These are phyloP conservation scores for Agrostemma githago DNA, from an alignment of 148 eudicot genomes.

Conservation along the genomic window DNA sequence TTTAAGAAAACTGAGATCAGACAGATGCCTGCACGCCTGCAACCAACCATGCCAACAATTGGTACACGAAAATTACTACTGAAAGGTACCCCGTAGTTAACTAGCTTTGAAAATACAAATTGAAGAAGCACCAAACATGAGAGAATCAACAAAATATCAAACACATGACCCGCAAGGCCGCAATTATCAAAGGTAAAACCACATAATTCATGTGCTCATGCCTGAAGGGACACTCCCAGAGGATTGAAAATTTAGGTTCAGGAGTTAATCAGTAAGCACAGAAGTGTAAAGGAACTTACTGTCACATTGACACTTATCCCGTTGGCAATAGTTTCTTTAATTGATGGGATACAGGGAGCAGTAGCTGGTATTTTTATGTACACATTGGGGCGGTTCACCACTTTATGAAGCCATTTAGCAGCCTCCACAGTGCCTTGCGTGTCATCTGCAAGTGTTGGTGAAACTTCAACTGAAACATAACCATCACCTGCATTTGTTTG, in stretches of 20 bases:
- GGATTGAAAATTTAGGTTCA: not conserved
- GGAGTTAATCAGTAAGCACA: not conserved
- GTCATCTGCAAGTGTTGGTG: slow-evolving; percentile 94
- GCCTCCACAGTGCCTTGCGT: slow-evolving; percentile 89
- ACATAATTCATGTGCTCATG: not conserved
- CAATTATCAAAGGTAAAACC: not conserved
- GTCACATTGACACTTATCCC: slow-evolving; percentile 98
- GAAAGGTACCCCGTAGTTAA: not conserved
- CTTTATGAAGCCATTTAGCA: slow-evolving; percentile 88
- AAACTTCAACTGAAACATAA: slow-evolving; percentile 97
- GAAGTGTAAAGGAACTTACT: slow-evolving; percentile 42
- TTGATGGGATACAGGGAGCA: slow-evolving; percentile 89
- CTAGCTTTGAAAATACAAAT: not conserved
- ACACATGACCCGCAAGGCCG: not conserved
- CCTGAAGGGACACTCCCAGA: not conserved
- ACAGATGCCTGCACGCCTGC: not conserved
- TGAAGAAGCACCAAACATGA: not conserved
- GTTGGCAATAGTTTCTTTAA: slow-evolving; percentile 74
- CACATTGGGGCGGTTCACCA: slow-evolving; percentile 75
- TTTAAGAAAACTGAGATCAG: not conserved
- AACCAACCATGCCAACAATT: not conserved
- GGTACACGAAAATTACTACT: not conserved
- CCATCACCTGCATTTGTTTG: slow-evolving; percentile 85
- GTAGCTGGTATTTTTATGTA: slow-evolving; percentile 98
- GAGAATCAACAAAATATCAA: not conserved